A percentile compares a stretch with the other conserved stretches of the same genome.
These are phyloP conservation scores for Vaccinium macrocarpon DNA, from an alignment of 148 eudicot species.

Conservation along the genomic window DNA sequence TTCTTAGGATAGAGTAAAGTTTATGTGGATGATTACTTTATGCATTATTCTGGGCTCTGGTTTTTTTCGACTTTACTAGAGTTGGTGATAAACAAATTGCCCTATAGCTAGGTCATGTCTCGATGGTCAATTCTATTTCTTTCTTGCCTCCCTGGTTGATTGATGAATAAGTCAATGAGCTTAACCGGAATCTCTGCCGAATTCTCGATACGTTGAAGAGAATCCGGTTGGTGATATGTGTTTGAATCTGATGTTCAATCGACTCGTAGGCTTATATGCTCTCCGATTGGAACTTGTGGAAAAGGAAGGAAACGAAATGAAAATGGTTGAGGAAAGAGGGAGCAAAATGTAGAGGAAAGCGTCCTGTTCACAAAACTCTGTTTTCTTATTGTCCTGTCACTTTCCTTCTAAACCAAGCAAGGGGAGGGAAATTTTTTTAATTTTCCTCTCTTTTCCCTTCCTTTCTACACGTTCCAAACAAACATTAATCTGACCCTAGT, in stretches of 20 bases:
- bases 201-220: neutral
- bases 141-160: neutral
- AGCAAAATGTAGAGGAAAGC: too few species aligned
- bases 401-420: too few species aligned
- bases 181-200: neutral
- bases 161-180: neutral
- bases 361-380: too few species aligned
- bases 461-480: too few species aligned
- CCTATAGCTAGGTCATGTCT: neutral
- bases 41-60: neutral
- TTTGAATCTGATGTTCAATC: neutral
- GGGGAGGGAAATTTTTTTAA: too few species aligned
- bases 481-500: too few species aligned
- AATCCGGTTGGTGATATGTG: neutral
- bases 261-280: too few species aligned
- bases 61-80: neutral
- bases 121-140: neutral
- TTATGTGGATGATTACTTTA: neutral
- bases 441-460: too few species aligned
- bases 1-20: neutral
- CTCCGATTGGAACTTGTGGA: too few species aligned
- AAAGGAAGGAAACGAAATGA: too few species aligned
- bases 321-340: too few species aligned
- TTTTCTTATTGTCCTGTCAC: too few species aligned
- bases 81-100: neutral